phyloP scores from a whole-genome alignment of 345 rosid genomes.

The Hevea brasiliensis region DNA sequence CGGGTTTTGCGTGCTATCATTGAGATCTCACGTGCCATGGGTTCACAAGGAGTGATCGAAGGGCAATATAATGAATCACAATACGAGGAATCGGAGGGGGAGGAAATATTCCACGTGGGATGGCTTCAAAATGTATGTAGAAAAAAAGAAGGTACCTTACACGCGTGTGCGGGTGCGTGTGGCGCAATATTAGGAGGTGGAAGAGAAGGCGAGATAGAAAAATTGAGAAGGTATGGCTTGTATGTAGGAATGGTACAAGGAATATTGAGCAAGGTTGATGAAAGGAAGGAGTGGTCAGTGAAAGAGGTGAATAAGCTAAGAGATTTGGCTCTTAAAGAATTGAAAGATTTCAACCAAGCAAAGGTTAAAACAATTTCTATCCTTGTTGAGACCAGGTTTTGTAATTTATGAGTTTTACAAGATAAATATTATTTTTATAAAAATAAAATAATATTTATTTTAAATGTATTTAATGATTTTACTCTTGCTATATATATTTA shows the following conservation, averaged over 20 bases:
- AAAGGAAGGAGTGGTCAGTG: background rate
- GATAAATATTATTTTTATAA: background rate
- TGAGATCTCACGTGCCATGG: slow-evolving; percentile 48
- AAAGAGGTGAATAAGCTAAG: slow-evolving; percentile 27
- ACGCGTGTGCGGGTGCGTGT: slow-evolving; percentile 56
- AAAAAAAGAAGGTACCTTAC: slow-evolving; percentile 47
- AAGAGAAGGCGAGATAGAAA: slow-evolving; percentile 49
- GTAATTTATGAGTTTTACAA: background rate
- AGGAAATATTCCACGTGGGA: background rate
- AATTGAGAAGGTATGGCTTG: slow-evolving; percentile 45
- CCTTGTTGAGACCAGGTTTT: slow-evolving; percentile 10
- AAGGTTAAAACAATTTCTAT: slow-evolving; percentile 31
- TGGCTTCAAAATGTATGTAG: slow-evolving; percentile 21
- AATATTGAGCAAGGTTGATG: background rate
- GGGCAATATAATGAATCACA: slow-evolving; percentile 36
- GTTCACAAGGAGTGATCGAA: slow-evolving; percentile 47
- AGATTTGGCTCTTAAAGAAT: slow-evolving; percentile 28
- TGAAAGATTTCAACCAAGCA: slow-evolving; percentile 34
- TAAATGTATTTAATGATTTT: no score
- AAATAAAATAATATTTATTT: no score
- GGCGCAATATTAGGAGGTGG: slow-evolving; percentile 74
- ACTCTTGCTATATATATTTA: no score
- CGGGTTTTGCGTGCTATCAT: slow-evolving; percentile 43
- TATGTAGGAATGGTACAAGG: slow-evolving; percentile 50
- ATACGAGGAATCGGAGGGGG: background rate